phyloP scores from a whole-genome alignment of 371 early-diverging fungal genomes.

The Mortierella sp. region DNA sequence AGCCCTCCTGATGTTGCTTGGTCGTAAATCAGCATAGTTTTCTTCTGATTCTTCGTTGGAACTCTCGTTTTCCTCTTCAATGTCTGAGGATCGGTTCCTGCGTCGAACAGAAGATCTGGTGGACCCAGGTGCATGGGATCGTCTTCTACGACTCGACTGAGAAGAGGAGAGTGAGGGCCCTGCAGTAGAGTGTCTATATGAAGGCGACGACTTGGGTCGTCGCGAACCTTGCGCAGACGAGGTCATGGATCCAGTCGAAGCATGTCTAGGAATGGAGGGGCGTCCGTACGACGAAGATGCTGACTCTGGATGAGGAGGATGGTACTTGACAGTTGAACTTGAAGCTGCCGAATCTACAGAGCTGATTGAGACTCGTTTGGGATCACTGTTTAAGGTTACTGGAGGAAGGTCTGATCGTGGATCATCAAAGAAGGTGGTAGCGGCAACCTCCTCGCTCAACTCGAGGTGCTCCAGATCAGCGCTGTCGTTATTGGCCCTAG shows the following conservation, averaged over 20 bases:
- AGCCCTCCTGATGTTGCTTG: conserved; percentile 35
- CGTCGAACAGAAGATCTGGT: conserved; percentile 45
- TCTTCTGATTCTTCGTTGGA: conserved; percentile 33
- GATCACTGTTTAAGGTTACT: conserved; percentile 9
- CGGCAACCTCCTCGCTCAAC: conserved; percentile 34
- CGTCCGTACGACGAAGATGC: conserved; percentile 24
- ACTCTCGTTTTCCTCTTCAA: conserved; percentile 47
- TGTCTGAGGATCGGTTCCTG: conserved; percentile 43
- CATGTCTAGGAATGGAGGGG: conserved; percentile 5
- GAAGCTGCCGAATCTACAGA: conserved; percentile 39
- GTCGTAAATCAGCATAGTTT: conserved; percentile 13
- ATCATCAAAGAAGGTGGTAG: conserved; percentile 12
- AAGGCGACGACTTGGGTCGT: conserved; percentile 37
- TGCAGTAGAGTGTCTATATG: conserved; percentile 42
- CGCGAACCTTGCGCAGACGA: conserved; percentile 18
- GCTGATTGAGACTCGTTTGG: conserved; percentile 48
- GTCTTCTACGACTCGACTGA: conserved; percentile 22
- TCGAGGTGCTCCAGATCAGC: conserved; percentile 56
- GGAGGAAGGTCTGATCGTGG: conserved; percentile 12
- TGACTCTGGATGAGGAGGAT: conserved; percentile 22
- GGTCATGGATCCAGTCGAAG: conserved; percentile 21
- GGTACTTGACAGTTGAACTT: conserved; percentile 41
- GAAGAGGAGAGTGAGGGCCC: conserved; percentile 28
- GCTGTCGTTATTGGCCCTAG: conserved; percentile 48
- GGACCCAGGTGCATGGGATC: conserved; percentile 33